phyloP scores from a whole-genome alignment of 2,329 filamentous ascomycete species.

The Aureobasidium subglaciale region DNA sequence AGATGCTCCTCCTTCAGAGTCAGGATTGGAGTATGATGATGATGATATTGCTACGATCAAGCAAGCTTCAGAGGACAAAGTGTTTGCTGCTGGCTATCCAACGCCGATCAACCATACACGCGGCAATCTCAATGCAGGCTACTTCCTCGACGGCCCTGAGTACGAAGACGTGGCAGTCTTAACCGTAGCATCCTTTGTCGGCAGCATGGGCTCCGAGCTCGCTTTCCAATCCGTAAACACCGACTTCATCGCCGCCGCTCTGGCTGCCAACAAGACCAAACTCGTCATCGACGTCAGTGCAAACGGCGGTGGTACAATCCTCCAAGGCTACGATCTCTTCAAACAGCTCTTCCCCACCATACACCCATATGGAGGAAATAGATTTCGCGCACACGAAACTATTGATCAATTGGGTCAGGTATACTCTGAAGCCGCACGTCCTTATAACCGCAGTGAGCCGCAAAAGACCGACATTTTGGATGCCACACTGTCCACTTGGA shows the following conservation, averaged over 20 bases:
- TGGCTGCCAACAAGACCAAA: slow-evolving; percentile 49
- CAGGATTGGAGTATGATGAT: too few relatives aligned
- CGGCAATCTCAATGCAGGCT: slow-evolving; percentile 40
- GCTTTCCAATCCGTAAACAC: slow-evolving; percentile 36
- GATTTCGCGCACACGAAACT: slow-evolving; percentile 44
- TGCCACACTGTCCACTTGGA: slow-evolving; percentile 35
- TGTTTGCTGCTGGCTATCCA: slow-evolving; percentile 37
- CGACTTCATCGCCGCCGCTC: slow-evolving; percentile 37
- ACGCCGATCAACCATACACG: slow-evolving; percentile 31
- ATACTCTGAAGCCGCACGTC: slow-evolving; percentile 28
- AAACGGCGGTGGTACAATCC: slow-evolving; percentile 53
- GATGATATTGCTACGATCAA: too few relatives aligned
- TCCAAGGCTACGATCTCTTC: slow-evolving; percentile 56
- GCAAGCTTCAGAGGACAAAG: too few relatives aligned
- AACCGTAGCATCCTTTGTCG: slow-evolving; percentile 36
- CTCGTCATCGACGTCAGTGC: slow-evolving; percentile 53
- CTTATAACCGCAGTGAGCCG: slow-evolving; percentile 26
- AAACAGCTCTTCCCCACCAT: slow-evolving; percentile 48
- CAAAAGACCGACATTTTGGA: slow-evolving; percentile 35
- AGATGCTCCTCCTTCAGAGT: too few relatives aligned
- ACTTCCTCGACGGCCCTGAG: slow-evolving; percentile 38
- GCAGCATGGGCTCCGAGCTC: slow-evolving; percentile 23
- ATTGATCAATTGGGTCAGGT: slow-evolving; percentile 39
- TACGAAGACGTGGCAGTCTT: slow-evolving; percentile 42
- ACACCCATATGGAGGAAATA: slow-evolving; percentile 43